phyloP scores from a whole-genome alignment of 116 monocot genomes.

The Trichopus zeylanicus region DNA sequence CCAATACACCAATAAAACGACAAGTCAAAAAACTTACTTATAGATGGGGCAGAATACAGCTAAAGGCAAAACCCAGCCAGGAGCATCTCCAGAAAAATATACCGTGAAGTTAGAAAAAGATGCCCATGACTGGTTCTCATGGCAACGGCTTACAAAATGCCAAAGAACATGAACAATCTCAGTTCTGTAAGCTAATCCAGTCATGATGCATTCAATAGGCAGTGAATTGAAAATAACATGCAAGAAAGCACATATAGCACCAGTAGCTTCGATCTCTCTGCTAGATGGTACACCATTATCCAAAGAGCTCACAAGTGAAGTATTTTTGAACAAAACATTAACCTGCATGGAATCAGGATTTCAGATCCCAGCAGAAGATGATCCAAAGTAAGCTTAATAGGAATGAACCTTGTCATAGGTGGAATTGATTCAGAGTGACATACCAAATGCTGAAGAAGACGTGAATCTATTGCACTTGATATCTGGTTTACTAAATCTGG shows the following conservation, averaged over 20 bases:
- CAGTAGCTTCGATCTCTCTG: conserved; percentile 57
- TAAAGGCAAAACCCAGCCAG: conserved; percentile 82
- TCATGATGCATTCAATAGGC: conserved; percentile 79
- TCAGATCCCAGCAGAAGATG: conserved; percentile 2
- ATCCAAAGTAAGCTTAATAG: not conserved
- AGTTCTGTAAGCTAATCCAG: conserved; percentile 90
- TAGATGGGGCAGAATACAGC: conserved; percentile 93
- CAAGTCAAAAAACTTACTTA: conserved; percentile 49
- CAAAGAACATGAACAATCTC: conserved; percentile 83
- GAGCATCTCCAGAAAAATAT: conserved; percentile 52
- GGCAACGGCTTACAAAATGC: conserved; percentile 76
- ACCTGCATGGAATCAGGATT: conserved; percentile 41
- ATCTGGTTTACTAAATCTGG: conserved; percentile 58
- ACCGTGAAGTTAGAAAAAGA: conserved; percentile 26
- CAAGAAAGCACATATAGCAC: conserved; percentile 80
- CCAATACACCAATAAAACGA: not conserved
- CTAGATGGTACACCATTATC: conserved; percentile 18
- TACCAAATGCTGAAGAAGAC: conserved; percentile 76
- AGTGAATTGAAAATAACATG: conserved; percentile 73
- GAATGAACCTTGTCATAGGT: not conserved
- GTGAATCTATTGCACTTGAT: conserved; percentile 60
- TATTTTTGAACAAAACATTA: conserved; percentile 69
- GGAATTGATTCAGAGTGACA: conserved; percentile 4
- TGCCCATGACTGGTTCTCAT: conserved; percentile 71
- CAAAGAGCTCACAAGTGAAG: conserved; percentile 13